These are phyloP conservation scores for Chlamydomonas schloesseri DNA, from an alignment of 139 green algal species.

Conservation along the genomic window DNA sequence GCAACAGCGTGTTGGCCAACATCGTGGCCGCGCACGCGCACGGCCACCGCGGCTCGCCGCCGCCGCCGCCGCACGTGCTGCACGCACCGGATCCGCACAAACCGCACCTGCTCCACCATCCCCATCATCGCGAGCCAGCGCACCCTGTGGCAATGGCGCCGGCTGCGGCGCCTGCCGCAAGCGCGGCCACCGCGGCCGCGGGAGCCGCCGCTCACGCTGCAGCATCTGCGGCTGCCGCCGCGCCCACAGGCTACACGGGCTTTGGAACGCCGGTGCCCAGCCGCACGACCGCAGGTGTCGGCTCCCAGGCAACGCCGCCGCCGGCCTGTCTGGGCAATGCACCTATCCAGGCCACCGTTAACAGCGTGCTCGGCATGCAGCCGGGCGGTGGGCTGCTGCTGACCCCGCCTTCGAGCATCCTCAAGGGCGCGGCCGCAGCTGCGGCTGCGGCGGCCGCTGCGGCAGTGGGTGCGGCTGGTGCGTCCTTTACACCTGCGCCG, in stretches of 20 bases:
- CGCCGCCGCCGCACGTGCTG: background rate
- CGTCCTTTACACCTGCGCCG: background rate
- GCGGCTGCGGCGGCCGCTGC: no score
- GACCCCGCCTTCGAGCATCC: conserved; percentile 27
- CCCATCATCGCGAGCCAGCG: background rate
- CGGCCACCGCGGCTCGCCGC: conserved; percentile 31
- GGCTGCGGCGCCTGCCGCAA: no score
- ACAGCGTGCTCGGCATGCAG: background rate
- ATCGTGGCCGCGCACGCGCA: conserved; percentile 4
- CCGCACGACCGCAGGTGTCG: background rate
- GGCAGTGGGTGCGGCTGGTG: background rate
- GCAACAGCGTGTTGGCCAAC: background rate
- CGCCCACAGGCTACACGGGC: background rate
- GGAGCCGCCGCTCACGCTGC: background rate
- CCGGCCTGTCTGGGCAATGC: no score
- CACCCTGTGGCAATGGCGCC: background rate
- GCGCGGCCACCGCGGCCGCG: background rate
- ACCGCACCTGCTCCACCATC: background rate
- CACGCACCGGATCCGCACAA: background rate
- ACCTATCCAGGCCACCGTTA: background rate
- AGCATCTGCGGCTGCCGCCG: background rate
- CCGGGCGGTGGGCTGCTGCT: background rate
- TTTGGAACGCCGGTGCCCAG: background rate
- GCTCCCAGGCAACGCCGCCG: background rate
- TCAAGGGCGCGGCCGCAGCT: background rate